Conservation (phyloP, 208 protist genomes). For the Wallacemonas rigidus region DNA sequence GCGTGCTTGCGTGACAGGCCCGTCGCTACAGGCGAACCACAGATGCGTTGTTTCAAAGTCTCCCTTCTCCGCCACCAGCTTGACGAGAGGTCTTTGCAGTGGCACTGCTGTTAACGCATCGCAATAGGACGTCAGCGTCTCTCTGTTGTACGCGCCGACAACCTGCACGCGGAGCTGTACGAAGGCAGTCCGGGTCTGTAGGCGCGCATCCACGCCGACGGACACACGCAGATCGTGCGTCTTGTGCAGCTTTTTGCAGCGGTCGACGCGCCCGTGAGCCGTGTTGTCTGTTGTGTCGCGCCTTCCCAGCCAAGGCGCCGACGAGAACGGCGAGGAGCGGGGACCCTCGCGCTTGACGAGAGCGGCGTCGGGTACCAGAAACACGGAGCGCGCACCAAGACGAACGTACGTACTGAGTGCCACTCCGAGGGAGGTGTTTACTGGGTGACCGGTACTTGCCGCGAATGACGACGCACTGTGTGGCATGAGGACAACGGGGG, state of each 20-base stretch:
- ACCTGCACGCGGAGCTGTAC: conserved; percentile 6
- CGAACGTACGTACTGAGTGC: conserved; percentile 28
- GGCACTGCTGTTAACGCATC: too few species aligned
- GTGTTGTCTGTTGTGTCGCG: neutral
- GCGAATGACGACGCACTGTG: neutral
- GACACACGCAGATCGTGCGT: conserved; percentile 23
- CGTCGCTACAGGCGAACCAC: conserved; percentile 35
- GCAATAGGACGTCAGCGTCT: conserved; percentile 17
- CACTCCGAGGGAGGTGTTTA: neutral
- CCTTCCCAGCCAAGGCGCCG: too few species aligned
- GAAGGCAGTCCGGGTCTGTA: conserved; percentile 13
- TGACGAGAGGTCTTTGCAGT: neutral
- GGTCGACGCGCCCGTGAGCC: neutral
- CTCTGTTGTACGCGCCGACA: conserved; percentile 19
- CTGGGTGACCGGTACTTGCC: neutral
- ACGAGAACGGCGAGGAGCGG: too few species aligned
- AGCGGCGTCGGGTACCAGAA: conserved; percentile 22
- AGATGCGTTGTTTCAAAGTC: conserved; percentile 34
- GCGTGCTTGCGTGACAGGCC: conserved; percentile 27
- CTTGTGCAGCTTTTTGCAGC: neutral
- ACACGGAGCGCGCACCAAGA: conserved; percentile 37
- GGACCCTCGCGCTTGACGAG: neutral
- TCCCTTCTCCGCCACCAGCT: conserved; percentile 39
- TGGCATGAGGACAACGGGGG: conserved; percentile 27
- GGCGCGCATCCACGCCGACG: conserved; percentile 17